phyloP scores from a whole-genome alignment of 176 grass and related monocot species.

The bread wheat (Triticum aestivum) region DNA sequence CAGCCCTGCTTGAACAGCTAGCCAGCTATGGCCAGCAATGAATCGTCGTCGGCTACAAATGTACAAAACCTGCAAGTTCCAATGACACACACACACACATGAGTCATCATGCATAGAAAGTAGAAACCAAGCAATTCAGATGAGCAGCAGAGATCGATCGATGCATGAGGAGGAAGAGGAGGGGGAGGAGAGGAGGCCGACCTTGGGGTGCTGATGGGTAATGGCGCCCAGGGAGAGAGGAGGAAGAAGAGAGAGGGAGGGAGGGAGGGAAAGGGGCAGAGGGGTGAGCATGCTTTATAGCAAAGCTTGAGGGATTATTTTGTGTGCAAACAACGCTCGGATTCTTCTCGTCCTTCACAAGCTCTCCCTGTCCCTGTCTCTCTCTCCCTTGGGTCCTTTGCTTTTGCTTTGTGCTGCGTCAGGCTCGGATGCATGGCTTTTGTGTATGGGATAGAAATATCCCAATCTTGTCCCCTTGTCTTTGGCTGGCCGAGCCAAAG shows the following conservation, averaged over 20 bases:
- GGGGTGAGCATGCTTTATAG: slow-evolving; percentile 58
- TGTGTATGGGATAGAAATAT: slow-evolving; percentile 60
- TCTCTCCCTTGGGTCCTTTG: background rate
- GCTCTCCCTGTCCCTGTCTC: slow-evolving; percentile 19
- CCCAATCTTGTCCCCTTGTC: slow-evolving; percentile 74
- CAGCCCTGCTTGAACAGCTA: slow-evolving; percentile 28
- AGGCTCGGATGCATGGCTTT: slow-evolving; percentile 38
- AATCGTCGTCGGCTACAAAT: slow-evolving; percentile 38
- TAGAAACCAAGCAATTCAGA: background rate
- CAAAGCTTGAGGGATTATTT: slow-evolving; percentile 30
- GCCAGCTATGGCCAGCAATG: slow-evolving; percentile 29
- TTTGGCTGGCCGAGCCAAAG: slow-evolving; percentile 45
- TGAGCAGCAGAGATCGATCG: slow-evolving; percentile 10
- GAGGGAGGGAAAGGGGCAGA: slow-evolving; percentile 61
- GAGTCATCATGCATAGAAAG: background rate
- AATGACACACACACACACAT: slow-evolving; percentile 5
- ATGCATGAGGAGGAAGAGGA: background rate
- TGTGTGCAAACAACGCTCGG: slow-evolving; percentile 28
- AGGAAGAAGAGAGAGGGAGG: slow-evolving; percentile 17
- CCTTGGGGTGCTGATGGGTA: slow-evolving; percentile 54
- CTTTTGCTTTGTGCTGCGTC: slow-evolving; percentile 62
- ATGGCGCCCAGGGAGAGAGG: slow-evolving; percentile 38
- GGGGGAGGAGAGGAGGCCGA: background rate
- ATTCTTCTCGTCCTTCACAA: slow-evolving; percentile 59
- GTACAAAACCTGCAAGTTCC: slow-evolving; percentile 53